These are phyloP conservation scores for Astrothelium subdiscretum DNA, from an alignment of 495 filamentous ascomycete species.

Conservation along the genomic window DNA sequence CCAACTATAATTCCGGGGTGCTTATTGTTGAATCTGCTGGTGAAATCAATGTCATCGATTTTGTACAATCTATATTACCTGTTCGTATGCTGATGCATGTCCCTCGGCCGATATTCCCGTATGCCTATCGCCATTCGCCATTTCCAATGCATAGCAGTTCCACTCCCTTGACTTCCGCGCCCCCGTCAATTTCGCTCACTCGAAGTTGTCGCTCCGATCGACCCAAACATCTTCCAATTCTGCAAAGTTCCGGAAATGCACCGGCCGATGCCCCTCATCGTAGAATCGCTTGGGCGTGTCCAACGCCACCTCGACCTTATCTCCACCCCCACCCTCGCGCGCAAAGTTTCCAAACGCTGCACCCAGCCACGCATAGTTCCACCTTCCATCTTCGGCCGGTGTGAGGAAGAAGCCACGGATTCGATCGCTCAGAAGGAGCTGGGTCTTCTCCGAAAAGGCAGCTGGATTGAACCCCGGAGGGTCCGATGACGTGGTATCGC, in stretches of 20 bases:
- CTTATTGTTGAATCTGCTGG: no score
- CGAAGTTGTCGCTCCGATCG: constrained; percentile 30
- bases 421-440: constrained; percentile 81
- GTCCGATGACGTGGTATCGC: constrained; percentile 79
- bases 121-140: no score
- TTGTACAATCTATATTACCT: no score
- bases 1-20: no score
- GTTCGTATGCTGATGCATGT: no score
- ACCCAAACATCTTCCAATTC: constrained; percentile 35
- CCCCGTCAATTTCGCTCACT: constrained; percentile 3
- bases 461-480: constrained; percentile 70
- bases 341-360: constrained; percentile 55
- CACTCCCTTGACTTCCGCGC: no score
- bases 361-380: constrained; percentile 99
- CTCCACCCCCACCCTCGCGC: constrained; percentile 67
- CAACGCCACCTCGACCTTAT: constrained; percentile 67
- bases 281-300: constrained; percentile 84
- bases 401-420: constrained; percentile 93
- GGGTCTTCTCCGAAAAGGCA: constrained; percentile 93
- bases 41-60: no score
- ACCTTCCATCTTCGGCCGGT: constrained; percentile 67
- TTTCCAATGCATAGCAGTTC: neutral
- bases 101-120: no score
- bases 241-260: constrained; percentile 58
- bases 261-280: constrained; percentile 77